Evolutionary conservation across 371 early-diverging fungal genomes (phyloP).

Genomic region (Mucor irregularis): DNA sequence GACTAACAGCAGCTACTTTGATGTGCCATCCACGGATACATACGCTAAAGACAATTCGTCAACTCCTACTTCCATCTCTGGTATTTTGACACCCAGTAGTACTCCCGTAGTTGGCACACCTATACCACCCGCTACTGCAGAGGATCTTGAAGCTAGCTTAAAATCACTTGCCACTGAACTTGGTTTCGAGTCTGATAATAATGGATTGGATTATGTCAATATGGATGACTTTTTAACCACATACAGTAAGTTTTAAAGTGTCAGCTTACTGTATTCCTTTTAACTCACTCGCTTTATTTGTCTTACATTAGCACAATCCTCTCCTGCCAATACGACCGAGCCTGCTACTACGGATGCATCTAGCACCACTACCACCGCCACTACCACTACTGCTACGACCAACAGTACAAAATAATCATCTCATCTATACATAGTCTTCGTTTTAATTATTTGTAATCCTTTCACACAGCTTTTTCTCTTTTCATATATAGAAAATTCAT

Average conservation of each 20-base stretch:
- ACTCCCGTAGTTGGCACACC: neutral
- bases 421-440: neutral
- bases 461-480: too few relatives aligned
- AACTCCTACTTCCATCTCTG: neutral
- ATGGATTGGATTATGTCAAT: constrained; percentile 22
- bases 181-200: constrained; percentile 13
- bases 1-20: constrained; percentile 20
- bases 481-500: too few relatives aligned
- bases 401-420: neutral
- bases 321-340: neutral
- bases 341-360: neutral
- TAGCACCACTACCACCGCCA: too few relatives aligned
- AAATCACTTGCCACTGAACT: constrained; percentile 24
- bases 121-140: constrained; percentile 1
- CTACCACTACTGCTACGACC: too few relatives aligned
- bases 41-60: neutral
- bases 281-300: neutral
- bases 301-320: constrained; percentile 1
- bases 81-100: neutral
- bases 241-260: constrained; percentile 23
- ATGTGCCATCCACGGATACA: constrained; percentile 4
- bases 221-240: constrained; percentile 36
- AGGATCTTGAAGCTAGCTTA: constrained; percentile 22
- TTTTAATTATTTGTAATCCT: too few relatives aligned
- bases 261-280: neutral